Conservation (phyloP, 2,329 filamentous ascomycete species). For the Pyricularia pennisetigena region DNA sequence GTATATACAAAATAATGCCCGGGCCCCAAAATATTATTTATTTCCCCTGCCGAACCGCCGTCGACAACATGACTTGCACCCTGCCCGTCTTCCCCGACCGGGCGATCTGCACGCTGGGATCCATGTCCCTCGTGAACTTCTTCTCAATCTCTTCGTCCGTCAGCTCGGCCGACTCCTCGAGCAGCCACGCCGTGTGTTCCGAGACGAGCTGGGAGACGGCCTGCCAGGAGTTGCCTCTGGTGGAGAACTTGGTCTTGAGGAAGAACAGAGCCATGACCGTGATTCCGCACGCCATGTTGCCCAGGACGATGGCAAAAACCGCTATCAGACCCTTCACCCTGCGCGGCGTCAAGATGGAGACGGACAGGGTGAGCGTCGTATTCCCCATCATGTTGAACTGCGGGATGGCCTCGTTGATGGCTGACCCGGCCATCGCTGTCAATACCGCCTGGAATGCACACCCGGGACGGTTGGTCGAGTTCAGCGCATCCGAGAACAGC, state of each 20-base stretch:
- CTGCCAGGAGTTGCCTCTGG: conserved; percentile 14
- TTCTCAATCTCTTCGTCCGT: conserved; percentile 9
- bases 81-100: conserved; percentile 9
- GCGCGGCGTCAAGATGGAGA: conserved; percentile 7
- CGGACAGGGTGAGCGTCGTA: conserved; percentile 7
- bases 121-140: conserved; percentile 1
- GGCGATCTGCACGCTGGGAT: conserved; percentile 9
- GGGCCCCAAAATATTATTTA: too few species aligned
- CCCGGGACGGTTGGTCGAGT: conserved; percentile 10
- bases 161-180: conserved; percentile 11
- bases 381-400: conserved; percentile 8
- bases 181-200: conserved; percentile 12
- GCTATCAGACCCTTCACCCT: conserved; percentile 8
- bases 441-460: conserved; percentile 12
- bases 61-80: conserved; percentile 9
- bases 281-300: conserved; percentile 10
- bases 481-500: conserved; percentile 10
- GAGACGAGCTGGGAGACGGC: conserved; percentile 13
- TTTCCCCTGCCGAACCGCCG: conserved; percentile 1
- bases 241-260: conserved; percentile 11
- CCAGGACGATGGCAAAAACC: conserved; percentile 7
- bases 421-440: conserved; percentile 10
- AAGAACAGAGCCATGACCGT: conserved; percentile 10
- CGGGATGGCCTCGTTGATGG: conserved; percentile 10
- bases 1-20: too few species aligned